Conservation (phyloP, 2,329 filamentous ascomycete genomes). For the Zymoseptoria passerinii region DNA sequence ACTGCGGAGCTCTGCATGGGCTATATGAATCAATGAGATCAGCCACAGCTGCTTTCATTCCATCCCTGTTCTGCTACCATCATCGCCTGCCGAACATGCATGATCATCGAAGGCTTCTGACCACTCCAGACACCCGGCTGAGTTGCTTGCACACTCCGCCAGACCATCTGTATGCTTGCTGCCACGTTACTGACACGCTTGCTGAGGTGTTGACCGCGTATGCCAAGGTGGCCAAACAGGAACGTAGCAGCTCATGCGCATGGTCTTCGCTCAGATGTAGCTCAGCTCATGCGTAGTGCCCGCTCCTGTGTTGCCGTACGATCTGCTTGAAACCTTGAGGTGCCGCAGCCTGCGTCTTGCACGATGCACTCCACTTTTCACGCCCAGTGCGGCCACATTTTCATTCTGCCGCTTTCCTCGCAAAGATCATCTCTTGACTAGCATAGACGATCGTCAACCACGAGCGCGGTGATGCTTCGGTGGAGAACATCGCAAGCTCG, state of each 20-base stretch:
- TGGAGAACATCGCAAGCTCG: not conserved
- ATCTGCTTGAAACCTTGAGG: not conserved
- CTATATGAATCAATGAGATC: no score
- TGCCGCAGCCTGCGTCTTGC: not conserved
- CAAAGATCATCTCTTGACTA: not conserved
- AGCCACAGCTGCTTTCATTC: no score
- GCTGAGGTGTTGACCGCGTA: no score
- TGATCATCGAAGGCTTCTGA: no score
- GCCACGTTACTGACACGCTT: no score
- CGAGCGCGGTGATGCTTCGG: not conserved
- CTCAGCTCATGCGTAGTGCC: not conserved
- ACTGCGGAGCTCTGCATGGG: no score
- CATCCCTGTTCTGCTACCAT: no score
- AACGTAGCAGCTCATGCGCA: not conserved
- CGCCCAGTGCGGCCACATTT: not conserved
- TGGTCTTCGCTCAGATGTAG: not conserved
- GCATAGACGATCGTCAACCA: not conserved
- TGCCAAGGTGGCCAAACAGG: not conserved
- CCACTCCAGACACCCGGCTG: no score
- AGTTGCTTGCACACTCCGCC: no score
- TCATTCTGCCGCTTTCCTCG: not conserved
- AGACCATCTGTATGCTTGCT: no score
- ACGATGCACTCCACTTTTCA: not conserved
- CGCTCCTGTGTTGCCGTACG: not conserved
- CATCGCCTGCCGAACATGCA: no score